Base-by-base conservation (phyloP, 768 basidiomycete species). In the Lactarius sp. region DNA sequence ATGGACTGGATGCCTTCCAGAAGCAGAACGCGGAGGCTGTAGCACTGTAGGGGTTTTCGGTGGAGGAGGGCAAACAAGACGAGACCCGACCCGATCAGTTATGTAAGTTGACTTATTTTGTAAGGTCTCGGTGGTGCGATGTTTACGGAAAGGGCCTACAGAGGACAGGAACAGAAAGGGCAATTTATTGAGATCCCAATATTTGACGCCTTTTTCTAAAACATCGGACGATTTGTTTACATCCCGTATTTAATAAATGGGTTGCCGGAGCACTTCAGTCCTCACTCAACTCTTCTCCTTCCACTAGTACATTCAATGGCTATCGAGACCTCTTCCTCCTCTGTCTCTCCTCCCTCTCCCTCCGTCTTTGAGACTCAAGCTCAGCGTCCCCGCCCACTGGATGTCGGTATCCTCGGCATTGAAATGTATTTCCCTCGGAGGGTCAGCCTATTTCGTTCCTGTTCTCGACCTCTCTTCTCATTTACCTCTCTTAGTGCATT, bases 401-500 rank as follows among this genome's bases (percentile, higher is more conserved):
- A 68, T 67, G 66, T 68, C 31, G 68, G 68, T 6, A 68, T 68
- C 56, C 66, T 68, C 16, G 68, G 66, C 50, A 56, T 68, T 31
- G 68, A 68, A 37, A 68, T 68, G 68, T 67, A 68, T 56, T 68
- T 68, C 55, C 68, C 68, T 54, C 57, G 18, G 44, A 60, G 68
- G 46, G 68, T 60, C 3, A 0, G 4, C 37, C 22, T 51, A 20
- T 4, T 51, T 39, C 52, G 50, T 14, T 49, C 64, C 9, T 55
- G 34, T 22, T 46, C 33, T n/a, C 16, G 2, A 27, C 18, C 27
- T 16, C 41, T 33, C 5, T 51, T 59, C 54, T 54, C 18, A 54
- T 37, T 37, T 1, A 27, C 47, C 50, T 8, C 55, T 10, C 53
- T 9, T 56, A 97, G 88, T 97, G 95, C 78, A 90, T 99, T 78